Conservation (phyloP, 1,284 basidiomycete species). For the Phellopilus nigrolimitatus region DNA sequence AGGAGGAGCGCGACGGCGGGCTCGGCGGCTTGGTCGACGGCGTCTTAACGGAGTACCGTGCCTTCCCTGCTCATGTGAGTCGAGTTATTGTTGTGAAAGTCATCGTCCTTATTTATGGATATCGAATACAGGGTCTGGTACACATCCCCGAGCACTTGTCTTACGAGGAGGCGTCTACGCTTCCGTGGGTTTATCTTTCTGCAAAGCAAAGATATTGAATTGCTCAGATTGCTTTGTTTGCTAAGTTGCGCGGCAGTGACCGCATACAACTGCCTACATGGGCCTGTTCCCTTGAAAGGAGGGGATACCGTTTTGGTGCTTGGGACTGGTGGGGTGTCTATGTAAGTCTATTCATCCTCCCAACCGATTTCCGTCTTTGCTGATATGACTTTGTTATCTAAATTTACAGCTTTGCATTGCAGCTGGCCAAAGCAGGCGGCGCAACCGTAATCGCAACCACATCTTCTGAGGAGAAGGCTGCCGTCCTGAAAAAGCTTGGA, state of each 20-base stretch:
- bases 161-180: conserved; percentile 48
- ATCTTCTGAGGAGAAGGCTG: conserved; percentile 56
- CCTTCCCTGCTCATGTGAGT: conserved; percentile 38
- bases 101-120: background rate
- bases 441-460: conserved; percentile 57
- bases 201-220: conserved; percentile 18
- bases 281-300: conserved; percentile 38
- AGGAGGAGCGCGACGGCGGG: conserved; percentile 24
- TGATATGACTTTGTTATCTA: too few species aligned
- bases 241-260: conserved; percentile 43
- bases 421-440: conserved; percentile 53
- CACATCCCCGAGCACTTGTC: conserved; percentile 41
- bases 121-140: conserved; percentile 34
- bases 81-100: background rate
- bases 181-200: conserved; percentile 33
- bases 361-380: conserved; percentile 30
- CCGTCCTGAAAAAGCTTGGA: conserved; percentile 41
- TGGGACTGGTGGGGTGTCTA: conserved; percentile 57
- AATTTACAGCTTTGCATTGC: conserved; percentile 42
- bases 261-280: conserved; percentile 45
- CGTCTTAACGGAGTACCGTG: conserved; percentile 50
- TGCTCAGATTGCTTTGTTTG: conserved; percentile 24
- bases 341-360: conserved; percentile 30
- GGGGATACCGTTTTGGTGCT: conserved; percentile 49
- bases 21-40: conserved; percentile 51